Evolutionary conservation across 2,329 filamentous ascomycete genomes (phyloP).

Genomic region (Cladophialophora psammophila): DNA sequence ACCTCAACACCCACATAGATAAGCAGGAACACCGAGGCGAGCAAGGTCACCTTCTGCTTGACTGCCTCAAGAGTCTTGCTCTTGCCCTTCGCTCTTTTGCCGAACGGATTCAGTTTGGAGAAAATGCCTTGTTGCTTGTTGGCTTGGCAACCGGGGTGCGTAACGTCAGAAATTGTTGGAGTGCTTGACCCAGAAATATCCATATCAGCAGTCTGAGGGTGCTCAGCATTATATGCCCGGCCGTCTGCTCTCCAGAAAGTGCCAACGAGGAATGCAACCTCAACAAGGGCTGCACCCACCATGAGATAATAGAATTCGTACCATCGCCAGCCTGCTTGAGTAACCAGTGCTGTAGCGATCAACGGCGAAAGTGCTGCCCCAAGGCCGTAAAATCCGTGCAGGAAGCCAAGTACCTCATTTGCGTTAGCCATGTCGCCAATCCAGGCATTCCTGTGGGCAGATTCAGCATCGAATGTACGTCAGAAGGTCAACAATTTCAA

Average conservation of each 20-base stretch:
- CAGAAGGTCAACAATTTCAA: slow-evolving; percentile 50
- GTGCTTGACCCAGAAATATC: slow-evolving; percentile 47
- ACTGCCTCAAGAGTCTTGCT: slow-evolving; percentile 43
- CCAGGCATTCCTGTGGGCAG: slow-evolving; percentile 59
- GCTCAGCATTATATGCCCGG: slow-evolving; percentile 31
- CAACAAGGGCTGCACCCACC: slow-evolving; percentile 50
- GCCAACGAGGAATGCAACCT: slow-evolving; percentile 30
- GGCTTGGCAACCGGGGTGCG: slow-evolving; percentile 65
- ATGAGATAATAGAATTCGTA: slow-evolving; percentile 76
- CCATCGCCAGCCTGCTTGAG: slow-evolving; percentile 60
- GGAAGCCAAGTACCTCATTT: slow-evolving; percentile 77
- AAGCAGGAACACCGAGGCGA: slow-evolving; percentile 75
- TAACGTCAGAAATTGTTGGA: slow-evolving; percentile 62
- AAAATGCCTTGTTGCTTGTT: slow-evolving; percentile 65
- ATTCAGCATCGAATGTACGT: slow-evolving; percentile 53
- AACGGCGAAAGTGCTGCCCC: slow-evolving; percentile 74
- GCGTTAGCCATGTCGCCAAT: slow-evolving; percentile 75
- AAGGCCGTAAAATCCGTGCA: slow-evolving; percentile 74
- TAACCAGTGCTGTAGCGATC: slow-evolving; percentile 71
- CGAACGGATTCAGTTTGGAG: slow-evolving; percentile 64
- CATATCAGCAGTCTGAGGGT: slow-evolving; percentile 47
- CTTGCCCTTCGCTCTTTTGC: slow-evolving; percentile 77
- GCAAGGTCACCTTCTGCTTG: slow-evolving; percentile 66
- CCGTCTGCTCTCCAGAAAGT: slow-evolving; percentile 61
- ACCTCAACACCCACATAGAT: slow-evolving; percentile 79